Percentiles rank a stretch among this genome's conserved stretches.
These are phyloP conservation scores for Calonectria pauciramosa DNA, from an alignment of 2,329 filamentous ascomycete genomes.

Conservation along the genomic window DNA sequence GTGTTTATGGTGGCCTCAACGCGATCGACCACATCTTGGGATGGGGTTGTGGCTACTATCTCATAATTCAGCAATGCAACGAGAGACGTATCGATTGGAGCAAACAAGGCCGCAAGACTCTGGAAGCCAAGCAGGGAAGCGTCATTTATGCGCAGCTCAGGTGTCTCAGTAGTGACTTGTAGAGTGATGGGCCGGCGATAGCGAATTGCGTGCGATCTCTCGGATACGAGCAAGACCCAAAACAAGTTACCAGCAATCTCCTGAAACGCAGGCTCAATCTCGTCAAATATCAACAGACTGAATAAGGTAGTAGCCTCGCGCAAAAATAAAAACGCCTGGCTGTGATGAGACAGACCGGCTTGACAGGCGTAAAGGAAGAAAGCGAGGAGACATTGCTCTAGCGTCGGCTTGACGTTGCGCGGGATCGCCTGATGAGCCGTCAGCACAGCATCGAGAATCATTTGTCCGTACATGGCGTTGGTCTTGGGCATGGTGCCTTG, in stretches of 20 bases:
- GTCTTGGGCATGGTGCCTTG: constrained; percentile 51
- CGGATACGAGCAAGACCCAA: constrained; percentile 60
- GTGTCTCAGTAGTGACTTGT: constrained; percentile 55
- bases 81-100: constrained; percentile 58
- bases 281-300: constrained; percentile 50
- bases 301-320: constrained; percentile 59
- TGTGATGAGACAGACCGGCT: constrained; percentile 57
- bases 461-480: constrained; percentile 54
- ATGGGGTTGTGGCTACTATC: constrained; percentile 47
- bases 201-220: constrained; percentile 60
- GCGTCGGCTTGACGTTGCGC: constrained; percentile 51
- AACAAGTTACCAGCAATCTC: constrained; percentile 55
- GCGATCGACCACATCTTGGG: constrained; percentile 50
- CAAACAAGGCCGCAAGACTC: constrained; percentile 57
- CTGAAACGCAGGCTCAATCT: constrained; percentile 39
- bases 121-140: constrained; percentile 54
- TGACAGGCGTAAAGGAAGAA: constrained; percentile 63
- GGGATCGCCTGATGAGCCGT: constrained; percentile 51
- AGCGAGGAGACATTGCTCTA: constrained; percentile 56
- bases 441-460: constrained; percentile 54
- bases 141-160: constrained; percentile 48
- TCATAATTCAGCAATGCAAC: constrained; percentile 58
- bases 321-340: constrained; percentile 58
- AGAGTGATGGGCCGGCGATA: constrained; percentile 60
- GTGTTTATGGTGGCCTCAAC: constrained; percentile 54